Evolutionary conservation across 169 alveolate genomes (phyloP).

Genomic region (Cyclospora cayetanensis): DNA sequence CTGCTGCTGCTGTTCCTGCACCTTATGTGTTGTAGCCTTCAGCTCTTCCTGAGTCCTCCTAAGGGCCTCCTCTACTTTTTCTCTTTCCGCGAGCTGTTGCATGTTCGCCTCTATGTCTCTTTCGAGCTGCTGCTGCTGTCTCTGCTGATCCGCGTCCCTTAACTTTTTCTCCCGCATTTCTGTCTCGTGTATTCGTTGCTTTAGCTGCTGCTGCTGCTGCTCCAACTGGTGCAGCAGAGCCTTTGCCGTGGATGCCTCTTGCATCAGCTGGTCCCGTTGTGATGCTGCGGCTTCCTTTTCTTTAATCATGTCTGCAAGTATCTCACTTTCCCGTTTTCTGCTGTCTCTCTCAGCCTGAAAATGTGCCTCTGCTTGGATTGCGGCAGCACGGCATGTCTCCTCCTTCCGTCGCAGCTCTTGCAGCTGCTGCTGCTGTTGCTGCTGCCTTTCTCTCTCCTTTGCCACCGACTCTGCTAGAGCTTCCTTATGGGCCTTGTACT

Average conservation of each 20-base stretch:
- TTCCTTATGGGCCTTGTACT: constrained; percentile 4
- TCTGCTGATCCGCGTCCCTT: background rate
- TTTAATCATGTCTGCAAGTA: background rate
- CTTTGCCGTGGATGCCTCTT: background rate
- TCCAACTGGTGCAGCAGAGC: constrained; percentile 17
- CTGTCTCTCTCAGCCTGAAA: background rate
- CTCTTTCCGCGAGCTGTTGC: background rate
- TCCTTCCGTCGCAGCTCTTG: background rate
- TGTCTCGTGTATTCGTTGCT: background rate
- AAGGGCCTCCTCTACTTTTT: background rate
- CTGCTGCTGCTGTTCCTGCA: background rate
- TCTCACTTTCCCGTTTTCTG: background rate
- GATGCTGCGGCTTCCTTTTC: background rate
- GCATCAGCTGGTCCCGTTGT: constrained; percentile 8
- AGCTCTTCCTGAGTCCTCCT: background rate
- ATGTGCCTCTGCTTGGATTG: background rate
- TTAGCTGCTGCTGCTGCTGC: background rate
- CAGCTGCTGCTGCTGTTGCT: constrained; percentile 33
- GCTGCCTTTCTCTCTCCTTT: background rate
- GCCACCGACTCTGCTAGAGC: background rate
- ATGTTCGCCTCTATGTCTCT: background rate
- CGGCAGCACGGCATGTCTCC: background rate
- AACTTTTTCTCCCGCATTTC: background rate
- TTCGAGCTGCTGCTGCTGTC: background rate
- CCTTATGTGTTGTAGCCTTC: background rate